Base-by-base conservation (phyloP, 108 stramenopile species). In the Cyclotella choctawhatcheeana region DNA sequence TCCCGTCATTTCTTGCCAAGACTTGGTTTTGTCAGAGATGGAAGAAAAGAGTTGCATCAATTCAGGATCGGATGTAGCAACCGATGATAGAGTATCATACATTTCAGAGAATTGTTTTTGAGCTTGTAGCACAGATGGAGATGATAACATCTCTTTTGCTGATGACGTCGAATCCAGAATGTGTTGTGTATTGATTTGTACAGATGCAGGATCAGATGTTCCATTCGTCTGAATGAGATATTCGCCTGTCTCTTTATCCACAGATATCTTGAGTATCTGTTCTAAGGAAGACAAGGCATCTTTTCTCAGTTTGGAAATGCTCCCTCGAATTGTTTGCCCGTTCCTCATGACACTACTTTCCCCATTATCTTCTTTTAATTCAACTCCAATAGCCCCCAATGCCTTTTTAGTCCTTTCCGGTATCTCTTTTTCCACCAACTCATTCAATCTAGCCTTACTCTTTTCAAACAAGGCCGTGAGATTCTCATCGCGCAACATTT, bases 1-100 rank as follows among this genome's bases (percentile, higher is more conserved):
- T 31, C 93, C 93, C 14, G 93, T 91, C 44, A 84, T 79, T 69
- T 90, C 85, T 72, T 95, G 93, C 93, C 93, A 95, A 25, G 68
- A 82, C 5, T 86, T 81, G 6, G 93, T 95, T 71, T 86, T 85
- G 43, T 88, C 91, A 13, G 84, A 84, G 27, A 95, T 81, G 2
- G 81, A 82, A 17, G 83, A 85, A 58, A 92, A 85, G 22, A 92
- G 80, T 5, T 68, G 52, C n/a, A 76, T 59, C 29, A 95, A 66
- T 53, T 71, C 68, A 18, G 84, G 82, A 82, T 95, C 93, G 0
- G 91, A 89, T 25, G 85, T 86, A 24, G 91, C 85, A 26, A 87
- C 91, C 20, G 67, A 58, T 17, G 88, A 70, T 18, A 92, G 56
- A 26, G 71, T 82, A 53, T 95, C 91, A 64, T 91, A 90, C 76